Evolutionary conservation across 129 eudicot genomes (phyloP).

Genomic region (Heracleum sosnowskyi): DNA sequence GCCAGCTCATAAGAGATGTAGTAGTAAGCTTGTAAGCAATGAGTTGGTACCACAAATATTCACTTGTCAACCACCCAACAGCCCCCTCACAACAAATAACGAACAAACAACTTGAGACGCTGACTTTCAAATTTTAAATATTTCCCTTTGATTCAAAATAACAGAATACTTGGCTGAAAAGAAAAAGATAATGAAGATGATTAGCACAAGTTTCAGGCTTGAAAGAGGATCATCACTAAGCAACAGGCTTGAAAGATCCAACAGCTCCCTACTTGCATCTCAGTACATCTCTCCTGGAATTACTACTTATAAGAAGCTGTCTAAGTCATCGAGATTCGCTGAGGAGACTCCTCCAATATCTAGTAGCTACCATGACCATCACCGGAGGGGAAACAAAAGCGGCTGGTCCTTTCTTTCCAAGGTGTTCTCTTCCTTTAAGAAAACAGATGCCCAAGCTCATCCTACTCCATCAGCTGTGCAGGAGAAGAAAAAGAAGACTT

Average conservation of each 20-base stretch:
- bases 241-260: slow-evolving; percentile 21
- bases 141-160: not conserved
- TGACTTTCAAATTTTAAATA: too few relatives aligned
- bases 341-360: not conserved
- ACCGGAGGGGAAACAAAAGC: not conserved
- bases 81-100: not conserved
- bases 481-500: slow-evolving; percentile 15
- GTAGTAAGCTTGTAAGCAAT: not conserved
- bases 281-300: slow-evolving; percentile 12
- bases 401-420: slow-evolving; percentile 12
- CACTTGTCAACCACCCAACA: not conserved
- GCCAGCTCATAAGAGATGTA: not conserved
- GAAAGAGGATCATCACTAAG: slow-evolving; percentile 17
- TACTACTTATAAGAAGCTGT: slow-evolving; percentile 19
- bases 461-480: not conserved
- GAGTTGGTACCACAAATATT: too few relatives aligned
- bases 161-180: not conserved
- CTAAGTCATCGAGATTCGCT: slow-evolving; percentile 14
- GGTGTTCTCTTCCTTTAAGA: slow-evolving; percentile 11
- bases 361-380: not conserved
- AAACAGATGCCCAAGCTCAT: not conserved
- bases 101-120: not conserved
- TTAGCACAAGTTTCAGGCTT: slow-evolving; percentile 18
- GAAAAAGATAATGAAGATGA: not conserved
- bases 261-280: slow-evolving; percentile 19